Evolutionary conservation across 768 basidiomycete genomes (phyloP), one percentile per base, ranked within the genome.

Genomic region (Coprinopsis strossmayeri): DNA sequence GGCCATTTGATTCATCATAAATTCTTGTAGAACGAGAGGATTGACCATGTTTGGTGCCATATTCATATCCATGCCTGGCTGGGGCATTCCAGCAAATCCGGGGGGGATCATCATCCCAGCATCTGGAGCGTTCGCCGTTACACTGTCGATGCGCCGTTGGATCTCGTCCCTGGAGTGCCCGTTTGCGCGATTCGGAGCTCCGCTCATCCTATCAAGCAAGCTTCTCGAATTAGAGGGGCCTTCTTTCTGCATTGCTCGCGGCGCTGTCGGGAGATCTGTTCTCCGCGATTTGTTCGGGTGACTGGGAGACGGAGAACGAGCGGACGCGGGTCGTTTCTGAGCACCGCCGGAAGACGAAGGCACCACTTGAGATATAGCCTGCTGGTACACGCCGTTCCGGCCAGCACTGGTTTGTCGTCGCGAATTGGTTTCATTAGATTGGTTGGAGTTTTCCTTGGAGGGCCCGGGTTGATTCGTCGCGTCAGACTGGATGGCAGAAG

Each of bases 1-100:
- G 23, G 89, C 85, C 87, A 91, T 90, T 62, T 92, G 86, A 63
- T 78, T 87, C 78, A 88, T 83, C 81, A 93, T 83, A 77, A 93
- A 84, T 61, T 91, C 91, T 64, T 92, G 91, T 56, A 94, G 65
- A 65, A 85, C 67, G 52, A 88, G 55, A 34, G 86, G 83, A 57
- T 83, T 89, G 39, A 75, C 66, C 69, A 78, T 78, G 49, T 66
- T 71, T 30, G 72, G 61, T 23, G 67, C 73, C 69, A 81, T 71
- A 48, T 69, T 73, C 78, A 85, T 83, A 61, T 90, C 82, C 77
- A 85, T 77, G 34, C 59, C 63, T 50, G 59, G 61, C 64, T 50
- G 45, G 30, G 45, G 55, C 55, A 68, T 68, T 26, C 67, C 71
- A 45, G 70, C 70, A 51, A 70, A 76, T 11, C 72, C 72, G 23